Percentiles rank a stretch among this genome's conserved stretches.
phyloP scores from a whole-genome alignment of 768 basidiomycete genomes.

The Lyophyllum shimeji region DNA sequence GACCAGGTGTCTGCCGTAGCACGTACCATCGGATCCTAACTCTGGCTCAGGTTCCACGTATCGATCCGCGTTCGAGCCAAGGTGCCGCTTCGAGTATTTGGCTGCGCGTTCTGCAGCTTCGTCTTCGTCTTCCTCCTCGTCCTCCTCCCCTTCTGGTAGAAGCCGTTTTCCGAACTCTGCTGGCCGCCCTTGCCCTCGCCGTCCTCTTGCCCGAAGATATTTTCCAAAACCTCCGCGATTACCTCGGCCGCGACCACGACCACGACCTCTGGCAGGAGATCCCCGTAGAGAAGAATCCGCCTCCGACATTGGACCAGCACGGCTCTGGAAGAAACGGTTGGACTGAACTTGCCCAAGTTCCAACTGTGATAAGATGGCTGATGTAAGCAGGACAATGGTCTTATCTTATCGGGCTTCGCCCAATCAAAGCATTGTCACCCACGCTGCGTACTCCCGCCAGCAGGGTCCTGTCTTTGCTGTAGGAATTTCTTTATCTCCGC shows the following conservation, averaged over 20 bases:
- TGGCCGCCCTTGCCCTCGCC: conserved; percentile 46
- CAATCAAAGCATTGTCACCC: no score
- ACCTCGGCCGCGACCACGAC: conserved; percentile 14
- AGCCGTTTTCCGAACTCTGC: conserved; percentile 37
- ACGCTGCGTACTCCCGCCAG: no score
- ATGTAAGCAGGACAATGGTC: no score
- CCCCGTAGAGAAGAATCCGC: background rate
- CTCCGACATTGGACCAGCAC: background rate
- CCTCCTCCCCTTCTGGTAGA: conserved; percentile 36
- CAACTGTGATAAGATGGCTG: no score
- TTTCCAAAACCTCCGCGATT: conserved; percentile 19
- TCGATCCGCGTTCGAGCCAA: conserved; percentile 72
- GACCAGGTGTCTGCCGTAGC: background rate
- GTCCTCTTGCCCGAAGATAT: conserved; percentile 17
- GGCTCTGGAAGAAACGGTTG: background rate
- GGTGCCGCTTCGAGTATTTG: conserved; percentile 56
- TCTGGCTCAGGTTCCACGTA: conserved; percentile 72
- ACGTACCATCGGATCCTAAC: conserved; percentile 68
- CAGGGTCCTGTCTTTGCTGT: no score
- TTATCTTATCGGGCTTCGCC: no score
- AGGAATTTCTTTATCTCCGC: no score
- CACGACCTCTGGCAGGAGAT: conserved; percentile 5
- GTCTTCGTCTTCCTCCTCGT: conserved; percentile 49
- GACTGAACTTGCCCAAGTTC: no score
- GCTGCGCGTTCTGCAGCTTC: conserved; percentile 43